Base-by-base conservation (phyloP, 176 grass and related monocot species). In the Oryza nivara region DNA sequence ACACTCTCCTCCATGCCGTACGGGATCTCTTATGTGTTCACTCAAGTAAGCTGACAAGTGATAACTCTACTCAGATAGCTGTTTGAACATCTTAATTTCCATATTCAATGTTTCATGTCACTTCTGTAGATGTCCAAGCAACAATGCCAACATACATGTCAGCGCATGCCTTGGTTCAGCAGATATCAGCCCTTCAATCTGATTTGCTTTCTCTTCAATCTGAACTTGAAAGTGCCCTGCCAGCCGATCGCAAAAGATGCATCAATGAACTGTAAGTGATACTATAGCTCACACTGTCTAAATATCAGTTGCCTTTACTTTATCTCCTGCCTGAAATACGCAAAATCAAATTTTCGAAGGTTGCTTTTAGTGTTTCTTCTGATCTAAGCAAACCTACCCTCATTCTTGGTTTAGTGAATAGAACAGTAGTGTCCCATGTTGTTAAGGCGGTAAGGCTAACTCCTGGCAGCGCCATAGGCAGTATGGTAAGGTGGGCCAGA, bases 201-300 rank as follows among this genome's bases (percentile, higher is more conserved):
- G 92, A 91, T 71, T 96, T 99, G 88, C 83, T 85, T 19, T 90
- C 93, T 84, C 96, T 96, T 85, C 96, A 94, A 67, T 95, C 89
- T 78, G 93, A 99, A 84, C 93, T 99, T 76, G 96, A 96, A 91
- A 99, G 86, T 73, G 87, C 89, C 36, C 91, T 96, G 80, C 93
- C 93, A 64, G 90, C 86, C 89, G 93, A 99, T 46, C 68, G 91
- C 36, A 96, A 91, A 92, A 90, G 88, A 96, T 99, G 91, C 45
- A 99, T 99, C 68, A 96, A 96, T 92, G 91, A 99, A 67, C 67
- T 99, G 93, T 96, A 91, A 91, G 96, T 93, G 49, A 60, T 83
- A 68, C 22, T 56, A 77, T 60, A 34, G 2, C 56, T 64, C 30
- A 7, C 52, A 56, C 52, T 56, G 36, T 41, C 49, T 52, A 52